Evolutionary conservation across 768 basidiomycete species (phyloP), one percentile per base, ranked within the genome.

Genomic region (Candolleomyces aberdarensis): DNA sequence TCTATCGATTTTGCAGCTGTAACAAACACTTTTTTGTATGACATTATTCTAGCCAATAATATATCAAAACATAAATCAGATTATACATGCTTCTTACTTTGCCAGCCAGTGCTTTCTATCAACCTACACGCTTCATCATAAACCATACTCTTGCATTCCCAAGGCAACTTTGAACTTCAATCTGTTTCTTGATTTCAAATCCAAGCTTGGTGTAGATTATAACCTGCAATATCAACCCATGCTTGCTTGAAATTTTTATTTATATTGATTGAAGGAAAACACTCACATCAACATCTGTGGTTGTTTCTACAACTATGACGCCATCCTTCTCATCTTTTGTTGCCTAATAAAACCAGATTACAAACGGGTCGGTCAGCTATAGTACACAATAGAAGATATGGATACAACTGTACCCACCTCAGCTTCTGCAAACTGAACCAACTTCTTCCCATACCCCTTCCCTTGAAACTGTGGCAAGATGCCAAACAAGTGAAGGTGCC

Each of bases 401-500:
- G 19, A 22, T 19, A 49, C 3, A 29, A 5, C 14, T 19, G 13
- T 19, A 14, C 60, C 48, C 29, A 72, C 72, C 66, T 63, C 60
- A 8, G 66, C 62, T 54, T 73, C 72, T 10, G 61, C 70, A 10
- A 62, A 64, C 20, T 67, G 59, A 54, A 72, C 65, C 57, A 72
- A 43, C 1, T 62, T 63, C 53, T 69, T 72, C 20, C 69, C 74
- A 14, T 69, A 65, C 15, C 73, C 73, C 57, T 72, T 72, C 3
- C 71, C 65, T n/a, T 74, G 73, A 51, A 73, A 66, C 2, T 64
- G 61, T 13, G 69, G 72, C 19, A 63, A 44, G 31, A 74, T 69
- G 3, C 68, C 74, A 53, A 76, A 71, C 11, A 72, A 56, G 10
- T 69, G 69, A 14, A 75, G 62, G 52, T 70, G 64, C 71, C 72